phyloP scores from a whole-genome alignment of 1,139 yeast genomes.

The Zygosaccharomyces sapae region DNA sequence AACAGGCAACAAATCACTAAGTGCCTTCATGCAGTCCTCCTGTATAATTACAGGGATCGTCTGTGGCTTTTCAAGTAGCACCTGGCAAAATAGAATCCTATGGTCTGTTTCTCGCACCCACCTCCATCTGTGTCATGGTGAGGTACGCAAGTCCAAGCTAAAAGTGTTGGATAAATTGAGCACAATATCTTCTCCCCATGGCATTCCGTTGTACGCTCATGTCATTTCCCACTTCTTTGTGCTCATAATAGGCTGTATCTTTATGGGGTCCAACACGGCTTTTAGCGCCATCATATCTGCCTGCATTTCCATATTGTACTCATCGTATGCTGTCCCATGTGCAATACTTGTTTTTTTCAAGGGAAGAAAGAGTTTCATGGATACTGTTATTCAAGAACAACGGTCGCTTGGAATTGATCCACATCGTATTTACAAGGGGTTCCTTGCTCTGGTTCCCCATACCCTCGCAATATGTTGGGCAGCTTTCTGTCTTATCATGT shows the following conservation, averaged over 20 bases:
- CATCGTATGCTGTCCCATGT: slow-evolving; percentile 39
- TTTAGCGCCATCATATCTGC: slow-evolving; percentile 40
- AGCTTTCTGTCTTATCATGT: slow-evolving; percentile 42
- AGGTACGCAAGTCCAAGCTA: not conserved
- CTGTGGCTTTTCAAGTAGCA: slow-evolving; percentile 47
- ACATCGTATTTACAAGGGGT: slow-evolving; percentile 38
- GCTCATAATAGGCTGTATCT: slow-evolving; percentile 39
- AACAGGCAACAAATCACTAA: slow-evolving; percentile 49
- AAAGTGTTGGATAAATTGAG: slow-evolving; percentile 14
- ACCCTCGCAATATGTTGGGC: slow-evolving; percentile 42
- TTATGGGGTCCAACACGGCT: slow-evolving; percentile 39
- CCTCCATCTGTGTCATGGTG: slow-evolving; percentile 6
- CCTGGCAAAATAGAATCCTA: slow-evolving; percentile 51
- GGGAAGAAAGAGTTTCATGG: slow-evolving; percentile 44
- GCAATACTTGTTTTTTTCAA: slow-evolving; percentile 37
- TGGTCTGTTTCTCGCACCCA: slow-evolving; percentile 52
- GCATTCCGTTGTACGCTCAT: slow-evolving; percentile 38
- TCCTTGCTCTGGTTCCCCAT: slow-evolving; percentile 44
- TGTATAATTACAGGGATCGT: slow-evolving; percentile 44
- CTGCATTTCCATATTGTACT: slow-evolving; percentile 37
- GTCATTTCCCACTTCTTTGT: slow-evolving; percentile 34
- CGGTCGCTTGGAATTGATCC: slow-evolving; percentile 34
- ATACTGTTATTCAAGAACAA: slow-evolving; percentile 7
- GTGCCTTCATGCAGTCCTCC: slow-evolving; percentile 44
- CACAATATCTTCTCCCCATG: slow-evolving; percentile 15